Conservation (phyloP, 2,329 filamentous ascomycete species). For the Conoideocrella luteorostrata region DNA sequence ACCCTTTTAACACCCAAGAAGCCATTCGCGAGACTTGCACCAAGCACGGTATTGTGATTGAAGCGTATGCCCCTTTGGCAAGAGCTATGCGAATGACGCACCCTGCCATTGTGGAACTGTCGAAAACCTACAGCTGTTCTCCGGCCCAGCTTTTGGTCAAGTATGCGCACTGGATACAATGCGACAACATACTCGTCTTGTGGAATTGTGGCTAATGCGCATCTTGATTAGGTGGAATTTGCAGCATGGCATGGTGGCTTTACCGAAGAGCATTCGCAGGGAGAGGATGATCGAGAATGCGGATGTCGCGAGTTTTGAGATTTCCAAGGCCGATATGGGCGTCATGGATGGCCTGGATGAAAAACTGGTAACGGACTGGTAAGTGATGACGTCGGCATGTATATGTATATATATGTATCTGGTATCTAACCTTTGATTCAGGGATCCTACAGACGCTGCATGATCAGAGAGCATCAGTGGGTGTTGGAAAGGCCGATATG, state of each 20-base stretch:
- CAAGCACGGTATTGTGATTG: slow-evolving; percentile 60
- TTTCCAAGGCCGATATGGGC: slow-evolving; percentile 57
- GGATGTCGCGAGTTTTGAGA: slow-evolving; percentile 52
- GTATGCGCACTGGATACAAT: no score
- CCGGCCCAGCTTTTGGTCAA: slow-evolving; percentile 66
- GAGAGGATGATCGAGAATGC: slow-evolving; percentile 61
- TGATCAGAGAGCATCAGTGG: not conserved
- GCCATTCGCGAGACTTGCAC: slow-evolving; percentile 62
- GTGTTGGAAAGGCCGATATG: not conserved
- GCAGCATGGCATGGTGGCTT: slow-evolving; percentile 64
- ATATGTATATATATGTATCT: no score
- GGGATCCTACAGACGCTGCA: slow-evolving; percentile 9
- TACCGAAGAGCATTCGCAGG: slow-evolving; percentile 64
- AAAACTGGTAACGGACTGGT: slow-evolving; percentile 65
- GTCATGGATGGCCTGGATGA: slow-evolving; percentile 62
- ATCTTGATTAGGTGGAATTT: slow-evolving; percentile 56
- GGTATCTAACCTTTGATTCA: slow-evolving; percentile 8
- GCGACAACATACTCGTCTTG: no score
- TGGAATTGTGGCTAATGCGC: not conserved
- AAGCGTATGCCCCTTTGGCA: slow-evolving; percentile 76
- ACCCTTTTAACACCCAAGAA: slow-evolving; percentile 72
- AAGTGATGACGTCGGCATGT: not conserved
- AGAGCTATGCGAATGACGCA: slow-evolving; percentile 65
- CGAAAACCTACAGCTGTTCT: slow-evolving; percentile 63
- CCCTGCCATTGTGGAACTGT: slow-evolving; percentile 52